Conservation (phyloP, 2,329 filamentous ascomycete genomes). For the Aspergillus tanneri region DNA sequence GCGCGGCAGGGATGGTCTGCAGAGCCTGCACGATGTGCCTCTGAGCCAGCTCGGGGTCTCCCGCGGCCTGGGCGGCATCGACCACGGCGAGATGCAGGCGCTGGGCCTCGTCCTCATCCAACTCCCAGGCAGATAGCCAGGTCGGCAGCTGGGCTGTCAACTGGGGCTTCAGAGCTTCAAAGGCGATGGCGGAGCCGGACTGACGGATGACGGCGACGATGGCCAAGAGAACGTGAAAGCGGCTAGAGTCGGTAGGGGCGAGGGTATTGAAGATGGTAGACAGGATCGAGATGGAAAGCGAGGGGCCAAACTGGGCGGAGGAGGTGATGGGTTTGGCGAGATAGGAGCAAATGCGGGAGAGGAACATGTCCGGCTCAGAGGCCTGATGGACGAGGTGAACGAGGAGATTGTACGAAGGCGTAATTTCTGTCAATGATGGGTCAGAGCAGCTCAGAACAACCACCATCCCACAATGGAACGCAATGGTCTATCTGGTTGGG, state of each 20-base stretch:
- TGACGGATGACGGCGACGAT: conserved; percentile 79
- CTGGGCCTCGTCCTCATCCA: conserved; percentile 77
- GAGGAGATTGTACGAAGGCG: conserved; percentile 93
- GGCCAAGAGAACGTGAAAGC: conserved; percentile 87
- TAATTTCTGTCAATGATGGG: conserved; percentile 65
- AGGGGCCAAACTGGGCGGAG: conserved; percentile 79
- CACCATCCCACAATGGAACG: conserved; percentile 11
- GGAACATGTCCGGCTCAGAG: conserved; percentile 77
- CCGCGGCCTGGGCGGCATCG: conserved; percentile 74
- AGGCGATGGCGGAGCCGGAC: conserved; percentile 69
- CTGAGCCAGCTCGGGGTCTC: conserved; percentile 74
- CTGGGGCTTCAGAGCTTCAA: conserved; percentile 79
- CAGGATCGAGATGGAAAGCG: conserved; percentile 83
- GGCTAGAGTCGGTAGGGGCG: conserved; percentile 69
- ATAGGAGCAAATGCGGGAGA: conserved; percentile 84
- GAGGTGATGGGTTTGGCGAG: conserved; percentile 82
- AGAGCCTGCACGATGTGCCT: conserved; percentile 73
- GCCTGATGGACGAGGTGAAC: conserved; percentile 89
- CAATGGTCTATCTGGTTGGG: conserved; percentile 11
- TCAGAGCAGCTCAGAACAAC: conserved; percentile 1
- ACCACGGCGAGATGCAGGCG: conserved; percentile 81
- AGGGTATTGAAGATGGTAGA: conserved; percentile 97
- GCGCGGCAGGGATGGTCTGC: conserved; percentile 67
- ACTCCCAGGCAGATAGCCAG: conserved; percentile 82
- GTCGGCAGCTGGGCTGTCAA: conserved; percentile 71